Evolutionary conservation across 805 yeast species (phyloP), one percentile per base, ranked within the genome.

Genomic region (Myxozyma vanderwaltii): DNA sequence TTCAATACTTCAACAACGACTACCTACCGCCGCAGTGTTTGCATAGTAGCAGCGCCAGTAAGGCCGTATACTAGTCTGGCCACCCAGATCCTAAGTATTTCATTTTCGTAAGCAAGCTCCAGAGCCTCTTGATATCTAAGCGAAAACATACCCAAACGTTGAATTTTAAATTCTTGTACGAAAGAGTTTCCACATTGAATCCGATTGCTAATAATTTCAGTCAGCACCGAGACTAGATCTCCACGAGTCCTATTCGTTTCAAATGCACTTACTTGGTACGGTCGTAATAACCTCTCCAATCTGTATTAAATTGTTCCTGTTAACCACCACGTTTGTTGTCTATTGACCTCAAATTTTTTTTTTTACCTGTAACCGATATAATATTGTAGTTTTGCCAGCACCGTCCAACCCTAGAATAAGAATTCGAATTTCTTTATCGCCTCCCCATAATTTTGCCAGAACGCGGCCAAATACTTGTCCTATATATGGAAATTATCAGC

Each of bases 21-120:
- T 10, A 43, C 62, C 17, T 53, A 91, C 80, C 8, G 96, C 96
- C 69, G 90, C 88, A 2, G 97, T 89, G 31, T 96, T 96, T 4
- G 96, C 88, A 74, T 88, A 90, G 75, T 91, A 91, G 72, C 91
- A 96, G 73, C 97, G 84, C 97, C 98, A 91, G 59, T 91, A 78
- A 0, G 95, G 96, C 70, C 97, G 82, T 67, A 91, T 82, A 72
- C 95, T 80, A 67, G 88, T 95, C 76, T 90, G 97, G 71, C 97
- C 97, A 74, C 97, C 97, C 59, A 94, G 91, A 74, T 89, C 96
- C 65, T 62, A 27, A 15, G 8, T 27, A 26, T 19, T 23, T 21
- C 38, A 21, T 6, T 4, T 31, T n/a, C n/a, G 19, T 15, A 35
- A 19, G 10, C 12, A n/a, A 36, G 7, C 10, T 23, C 24, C 27